Percentiles rank a stretch among this genome's conserved stretches.
Evolutionary conservation across 352 stramenopile species (phyloP).

Genomic region (Phytophthora capsici): DNA sequence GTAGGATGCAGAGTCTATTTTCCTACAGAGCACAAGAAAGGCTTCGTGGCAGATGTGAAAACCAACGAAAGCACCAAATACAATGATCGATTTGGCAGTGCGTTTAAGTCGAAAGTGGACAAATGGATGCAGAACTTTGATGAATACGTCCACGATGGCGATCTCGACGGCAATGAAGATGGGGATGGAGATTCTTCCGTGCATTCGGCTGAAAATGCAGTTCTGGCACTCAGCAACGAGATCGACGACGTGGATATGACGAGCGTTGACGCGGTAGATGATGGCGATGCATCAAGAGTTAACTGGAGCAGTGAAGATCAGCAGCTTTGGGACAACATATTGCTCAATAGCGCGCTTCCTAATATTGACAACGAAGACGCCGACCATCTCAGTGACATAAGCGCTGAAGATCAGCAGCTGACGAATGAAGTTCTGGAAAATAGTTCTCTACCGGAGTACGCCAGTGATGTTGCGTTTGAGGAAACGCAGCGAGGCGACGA

Average conservation of each 20-base stretch:
- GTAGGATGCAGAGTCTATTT: not conserved
- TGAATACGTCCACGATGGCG: not conserved
- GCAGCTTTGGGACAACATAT: not conserved
- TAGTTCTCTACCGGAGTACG: not conserved
- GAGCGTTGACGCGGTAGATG: not conserved
- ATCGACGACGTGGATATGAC: not conserved
- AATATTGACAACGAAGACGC: not conserved
- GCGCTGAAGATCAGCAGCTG: not conserved
- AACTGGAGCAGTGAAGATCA: not conserved
- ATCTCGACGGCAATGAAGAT: not conserved
- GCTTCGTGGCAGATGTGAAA: not conserved
- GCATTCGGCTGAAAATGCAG: no score
- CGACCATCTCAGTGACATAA: not conserved
- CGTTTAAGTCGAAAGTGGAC: not conserved
- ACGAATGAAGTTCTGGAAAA: not conserved
- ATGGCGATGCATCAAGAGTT: not conserved
- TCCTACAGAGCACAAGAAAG: not conserved
- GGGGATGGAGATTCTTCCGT: no score
- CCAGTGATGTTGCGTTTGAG: not conserved
- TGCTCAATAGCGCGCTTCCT: not conserved
- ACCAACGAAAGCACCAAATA: not conserved
- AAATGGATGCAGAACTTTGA: not conserved
- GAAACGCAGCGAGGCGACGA: not conserved
- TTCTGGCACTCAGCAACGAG: not conserved
- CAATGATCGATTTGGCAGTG: not conserved